Conservation (phyloP, 768 basidiomycete genomes). For the Cubamyces sp. region DNA sequence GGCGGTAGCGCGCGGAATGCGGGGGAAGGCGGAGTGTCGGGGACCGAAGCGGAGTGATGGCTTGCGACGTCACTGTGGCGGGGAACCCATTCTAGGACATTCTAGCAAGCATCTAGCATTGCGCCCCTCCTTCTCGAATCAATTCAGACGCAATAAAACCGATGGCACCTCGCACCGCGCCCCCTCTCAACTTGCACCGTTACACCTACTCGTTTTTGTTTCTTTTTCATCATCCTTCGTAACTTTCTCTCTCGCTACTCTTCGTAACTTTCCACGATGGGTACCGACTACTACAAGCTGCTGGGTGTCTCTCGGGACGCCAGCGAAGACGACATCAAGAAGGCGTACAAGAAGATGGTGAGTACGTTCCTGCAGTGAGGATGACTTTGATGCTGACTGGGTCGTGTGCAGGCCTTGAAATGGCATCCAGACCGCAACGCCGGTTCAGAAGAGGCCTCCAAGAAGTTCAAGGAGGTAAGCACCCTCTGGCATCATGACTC, state of each 20-base stretch:
- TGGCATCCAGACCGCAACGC: conserved; percentile 94
- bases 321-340: conserved; percentile 86
- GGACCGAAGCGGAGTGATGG: conserved; percentile 14
- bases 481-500: neutral
- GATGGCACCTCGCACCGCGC: neutral
- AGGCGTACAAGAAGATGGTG: conserved; percentile 94
- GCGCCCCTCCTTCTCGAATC: conserved; percentile 10
- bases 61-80: conserved; percentile 21
- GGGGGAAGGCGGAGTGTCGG: conserved; percentile 7
- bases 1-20: neutral
- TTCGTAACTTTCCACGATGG: conserved; percentile 50
- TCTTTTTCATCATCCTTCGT: neutral
- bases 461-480: conserved; percentile 88
- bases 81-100: conserved; percentile 39
- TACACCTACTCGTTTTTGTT: conserved; percentile 12
- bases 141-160: conserved; percentile 12
- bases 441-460: conserved; percentile 82
- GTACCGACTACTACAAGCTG: conserved; percentile 86
- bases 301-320: conserved; percentile 78
- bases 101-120: conserved; percentile 30
- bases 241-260: neutral
- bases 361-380: conserved; percentile 21
- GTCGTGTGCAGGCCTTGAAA: conserved; percentile 67
- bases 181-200: conserved; percentile 19
- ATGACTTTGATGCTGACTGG: neutral